These are phyloP conservation scores for Phytophthora kernoviae DNA, from an alignment of 352 stramenopile genomes.

Conservation along the genomic window DNA sequence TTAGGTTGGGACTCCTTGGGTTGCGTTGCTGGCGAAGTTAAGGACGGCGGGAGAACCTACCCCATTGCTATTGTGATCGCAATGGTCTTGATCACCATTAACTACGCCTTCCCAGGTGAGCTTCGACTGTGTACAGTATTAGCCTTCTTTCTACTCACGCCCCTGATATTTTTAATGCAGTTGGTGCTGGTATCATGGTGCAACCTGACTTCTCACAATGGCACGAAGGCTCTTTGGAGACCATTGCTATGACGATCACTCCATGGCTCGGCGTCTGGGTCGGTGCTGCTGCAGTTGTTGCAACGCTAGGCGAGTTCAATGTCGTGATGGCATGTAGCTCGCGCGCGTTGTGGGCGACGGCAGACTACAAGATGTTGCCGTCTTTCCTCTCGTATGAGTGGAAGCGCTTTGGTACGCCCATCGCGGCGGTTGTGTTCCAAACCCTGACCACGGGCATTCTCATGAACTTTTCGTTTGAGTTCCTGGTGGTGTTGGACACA, in stretches of 20 bases:
- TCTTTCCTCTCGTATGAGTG: slow-evolving; percentile 63
- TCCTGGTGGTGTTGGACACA: slow-evolving; percentile 82
- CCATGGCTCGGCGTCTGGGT: slow-evolving; percentile 86
- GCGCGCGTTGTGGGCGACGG: slow-evolving; percentile 78
- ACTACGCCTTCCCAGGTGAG: slow-evolving; percentile 81
- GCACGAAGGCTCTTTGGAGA: slow-evolving; percentile 78
- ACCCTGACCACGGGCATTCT: slow-evolving; percentile 73
- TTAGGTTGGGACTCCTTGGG: slow-evolving; percentile 82
- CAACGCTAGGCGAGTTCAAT: slow-evolving; percentile 86
- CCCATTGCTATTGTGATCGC: slow-evolving; percentile 85
- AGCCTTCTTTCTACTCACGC: slow-evolving; percentile 1
- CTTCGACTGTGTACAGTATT: not conserved
- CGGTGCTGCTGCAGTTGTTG: slow-evolving; percentile 72
- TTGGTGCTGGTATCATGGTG: slow-evolving; percentile 80
- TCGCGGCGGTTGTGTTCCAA: slow-evolving; percentile 80
- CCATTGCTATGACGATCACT: slow-evolving; percentile 71
- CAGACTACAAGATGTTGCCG: slow-evolving; percentile 88
- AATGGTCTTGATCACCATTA: slow-evolving; percentile 83
- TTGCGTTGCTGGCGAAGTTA: slow-evolving; percentile 86
- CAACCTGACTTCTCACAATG: slow-evolving; percentile 70
- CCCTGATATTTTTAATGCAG: slow-evolving; percentile 22
- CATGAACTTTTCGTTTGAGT: slow-evolving; percentile 88
- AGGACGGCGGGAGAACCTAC: slow-evolving; percentile 78
- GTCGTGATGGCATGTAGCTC: slow-evolving; percentile 88
- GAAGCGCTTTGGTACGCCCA: slow-evolving; percentile 77